Evolutionary conservation across 2,329 filamentous ascomycete species (phyloP).

Genomic region (Apiospora sp.): DNA sequence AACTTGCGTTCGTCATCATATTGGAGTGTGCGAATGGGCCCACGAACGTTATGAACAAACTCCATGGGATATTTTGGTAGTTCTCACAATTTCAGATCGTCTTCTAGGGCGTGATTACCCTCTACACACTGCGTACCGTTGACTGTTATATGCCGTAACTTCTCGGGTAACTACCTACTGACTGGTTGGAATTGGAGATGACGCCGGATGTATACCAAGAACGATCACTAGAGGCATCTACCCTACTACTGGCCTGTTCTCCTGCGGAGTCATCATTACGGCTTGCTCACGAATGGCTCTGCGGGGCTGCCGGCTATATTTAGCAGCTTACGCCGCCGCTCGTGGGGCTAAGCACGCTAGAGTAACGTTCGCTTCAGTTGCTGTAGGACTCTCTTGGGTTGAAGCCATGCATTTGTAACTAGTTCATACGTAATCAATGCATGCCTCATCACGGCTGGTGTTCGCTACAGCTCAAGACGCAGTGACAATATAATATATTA

Average conservation of each 20-base stretch:
- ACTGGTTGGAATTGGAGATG: not conserved
- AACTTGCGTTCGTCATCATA: not conserved
- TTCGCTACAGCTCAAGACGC: not conserved
- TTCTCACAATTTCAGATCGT: not conserved
- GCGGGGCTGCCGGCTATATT: slow-evolving; percentile 9
- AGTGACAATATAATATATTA: not conserved
- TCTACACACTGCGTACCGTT: not conserved
- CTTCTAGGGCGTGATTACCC: not conserved
- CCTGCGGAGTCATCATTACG: not conserved
- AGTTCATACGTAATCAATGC: too few species aligned
- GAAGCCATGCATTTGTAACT: too few species aligned
- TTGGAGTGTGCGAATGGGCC: not conserved
- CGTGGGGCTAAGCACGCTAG: slow-evolving; percentile 3
- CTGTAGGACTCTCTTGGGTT: too few species aligned
- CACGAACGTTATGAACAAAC: not conserved
- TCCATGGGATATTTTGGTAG: slow-evolving; percentile 4
- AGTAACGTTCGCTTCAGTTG: too few species aligned
- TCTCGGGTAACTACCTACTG: not conserved
- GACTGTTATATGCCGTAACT: not conserved
- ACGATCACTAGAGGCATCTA: not conserved
- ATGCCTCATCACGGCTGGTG: not conserved
- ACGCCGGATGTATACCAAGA: slow-evolving; percentile 9
- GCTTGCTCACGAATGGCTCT: not conserved
- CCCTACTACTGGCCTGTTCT: too few species aligned
- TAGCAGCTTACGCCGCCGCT: not conserved